A percentile compares a stretch with the other conserved stretches of the same genome.
These are phyloP conservation scores for Lipomyces lipofer DNA, from an alignment of 805 yeast genomes.

Conservation along the genomic window DNA sequence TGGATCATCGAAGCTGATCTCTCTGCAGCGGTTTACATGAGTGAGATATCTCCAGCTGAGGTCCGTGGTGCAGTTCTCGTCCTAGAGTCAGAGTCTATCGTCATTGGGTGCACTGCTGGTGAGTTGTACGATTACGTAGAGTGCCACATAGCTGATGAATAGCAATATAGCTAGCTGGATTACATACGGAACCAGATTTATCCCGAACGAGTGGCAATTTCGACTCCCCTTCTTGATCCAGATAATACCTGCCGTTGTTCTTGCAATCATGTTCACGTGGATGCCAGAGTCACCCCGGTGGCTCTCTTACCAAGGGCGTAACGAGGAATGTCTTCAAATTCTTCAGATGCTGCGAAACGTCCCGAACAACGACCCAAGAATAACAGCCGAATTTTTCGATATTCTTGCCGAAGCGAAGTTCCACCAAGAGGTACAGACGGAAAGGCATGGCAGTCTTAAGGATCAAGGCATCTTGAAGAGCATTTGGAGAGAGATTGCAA, in stretches of 20 bases:
- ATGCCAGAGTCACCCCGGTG: slow-evolving; percentile 58
- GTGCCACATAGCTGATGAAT: no score
- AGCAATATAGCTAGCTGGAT: slow-evolving; percentile 40
- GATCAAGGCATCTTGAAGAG: not conserved
- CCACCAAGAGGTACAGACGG: slow-evolving; percentile 23
- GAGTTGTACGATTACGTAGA: slow-evolving; percentile 51
- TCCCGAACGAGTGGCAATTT: not conserved
- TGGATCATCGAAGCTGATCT: slow-evolving; percentile 32
- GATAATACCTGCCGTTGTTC: slow-evolving; percentile 49
- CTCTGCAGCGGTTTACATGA: slow-evolving; percentile 44
- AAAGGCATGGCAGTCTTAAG: slow-evolving; percentile 35
- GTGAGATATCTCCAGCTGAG: slow-evolving; percentile 35
- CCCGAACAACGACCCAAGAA: slow-evolving; percentile 17
- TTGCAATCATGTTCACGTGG: slow-evolving; percentile 44
- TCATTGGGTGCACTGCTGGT: slow-evolving; percentile 40
- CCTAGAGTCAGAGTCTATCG: slow-evolving; percentile 35
- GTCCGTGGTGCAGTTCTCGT: slow-evolving; percentile 35
- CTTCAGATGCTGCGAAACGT: slow-evolving; percentile 32
- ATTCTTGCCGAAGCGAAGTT: slow-evolving; percentile 35
- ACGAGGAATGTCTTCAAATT: slow-evolving; percentile 34
- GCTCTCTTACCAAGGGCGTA: slow-evolving; percentile 36
- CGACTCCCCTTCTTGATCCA: slow-evolving; percentile 53
- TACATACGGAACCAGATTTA: slow-evolving; percentile 29
- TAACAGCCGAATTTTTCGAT: slow-evolving; percentile 29
- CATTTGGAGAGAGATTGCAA: not conserved